Conservation (phyloP, 805 yeast species). For the Sugiyamaella qingdaonensis region DNA sequence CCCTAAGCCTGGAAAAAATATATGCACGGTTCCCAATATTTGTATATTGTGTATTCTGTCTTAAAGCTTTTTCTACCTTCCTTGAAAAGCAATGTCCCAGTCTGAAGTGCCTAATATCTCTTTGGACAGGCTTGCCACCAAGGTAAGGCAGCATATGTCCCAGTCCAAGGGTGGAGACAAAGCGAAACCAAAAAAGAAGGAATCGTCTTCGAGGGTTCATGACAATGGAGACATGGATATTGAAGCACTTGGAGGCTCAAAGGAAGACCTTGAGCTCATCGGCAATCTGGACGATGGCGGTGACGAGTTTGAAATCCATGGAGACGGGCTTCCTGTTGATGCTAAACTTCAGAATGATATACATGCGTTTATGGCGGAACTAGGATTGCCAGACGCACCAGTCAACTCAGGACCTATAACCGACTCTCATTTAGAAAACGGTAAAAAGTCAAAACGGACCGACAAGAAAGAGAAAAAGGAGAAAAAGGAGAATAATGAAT, state of each 20-base stretch:
- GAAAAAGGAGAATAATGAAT: constrained; percentile 23
- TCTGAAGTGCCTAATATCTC: constrained; percentile 12
- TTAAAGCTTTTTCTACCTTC: background rate
- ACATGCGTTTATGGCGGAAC: constrained; percentile 55
- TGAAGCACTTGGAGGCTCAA: constrained; percentile 68
- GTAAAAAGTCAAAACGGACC: constrained; percentile 23
- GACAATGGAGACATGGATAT: constrained; percentile 1
- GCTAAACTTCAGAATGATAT: constrained; percentile 50
- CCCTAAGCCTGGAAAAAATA: constrained; percentile 10
- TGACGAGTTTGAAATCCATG: constrained; percentile 28
- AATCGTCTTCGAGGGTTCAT: background rate
- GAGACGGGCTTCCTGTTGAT: constrained; percentile 9
- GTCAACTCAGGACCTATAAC: constrained; percentile 23
- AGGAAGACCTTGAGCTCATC: constrained; percentile 68
- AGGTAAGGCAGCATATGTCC: constrained; percentile 15
- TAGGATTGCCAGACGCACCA: constrained; percentile 50
- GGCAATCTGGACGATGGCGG: constrained; percentile 44
- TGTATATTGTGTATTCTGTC: background rate
- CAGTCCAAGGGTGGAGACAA: constrained; percentile 10
- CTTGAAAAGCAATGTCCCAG: background rate
- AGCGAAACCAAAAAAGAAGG: constrained; percentile 19
- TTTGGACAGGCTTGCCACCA: constrained; percentile 16
- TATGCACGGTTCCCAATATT: background rate
- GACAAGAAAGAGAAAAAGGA: constrained; percentile 23
- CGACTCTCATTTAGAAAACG: constrained; percentile 24